Evolutionary conservation across 345 rosid species (phyloP).

Genomic region (Salix purpurea): DNA sequence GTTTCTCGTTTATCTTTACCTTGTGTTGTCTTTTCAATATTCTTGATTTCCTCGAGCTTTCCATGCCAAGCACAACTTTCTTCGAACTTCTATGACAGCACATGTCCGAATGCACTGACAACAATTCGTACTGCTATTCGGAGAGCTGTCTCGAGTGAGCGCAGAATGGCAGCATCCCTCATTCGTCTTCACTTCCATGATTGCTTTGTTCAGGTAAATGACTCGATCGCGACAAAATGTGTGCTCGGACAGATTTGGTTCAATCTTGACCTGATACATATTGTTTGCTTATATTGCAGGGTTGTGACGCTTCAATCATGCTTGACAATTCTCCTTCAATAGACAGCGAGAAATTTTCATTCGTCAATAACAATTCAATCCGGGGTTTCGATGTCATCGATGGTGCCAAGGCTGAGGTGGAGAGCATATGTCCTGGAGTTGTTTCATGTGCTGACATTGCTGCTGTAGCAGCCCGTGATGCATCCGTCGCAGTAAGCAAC

Average conservation of each 20-base stretch:
- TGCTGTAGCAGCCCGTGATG: background rate
- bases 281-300: background rate
- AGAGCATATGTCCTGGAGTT: background rate
- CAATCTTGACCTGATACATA: background rate
- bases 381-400: background rate
- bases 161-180: slow-evolving; percentile 46
- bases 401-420: background rate
- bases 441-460: background rate
- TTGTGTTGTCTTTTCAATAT: background rate
- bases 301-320: background rate
- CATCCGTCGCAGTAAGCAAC: background rate
- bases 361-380: background rate
- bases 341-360: background rate
- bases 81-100: slow-evolving; percentile 40
- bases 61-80: slow-evolving; percentile 40
- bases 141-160: slow-evolving; percentile 28
- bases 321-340: background rate
- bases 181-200: slow-evolving; percentile 37
- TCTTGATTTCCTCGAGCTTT: background rate
- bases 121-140: slow-evolving; percentile 38
- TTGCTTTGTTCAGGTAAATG: slow-evolving; percentile 35
- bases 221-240: background rate
- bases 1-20: background rate
- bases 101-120: slow-evolving; percentile 41
- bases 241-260: too few relatives aligned